A percentile compares a stretch with the other conserved stretches of the same genome.
These are phyloP conservation scores for Botryotinia globosa DNA, from an alignment of 2,329 filamentous ascomycete species.

Conservation along the genomic window DNA sequence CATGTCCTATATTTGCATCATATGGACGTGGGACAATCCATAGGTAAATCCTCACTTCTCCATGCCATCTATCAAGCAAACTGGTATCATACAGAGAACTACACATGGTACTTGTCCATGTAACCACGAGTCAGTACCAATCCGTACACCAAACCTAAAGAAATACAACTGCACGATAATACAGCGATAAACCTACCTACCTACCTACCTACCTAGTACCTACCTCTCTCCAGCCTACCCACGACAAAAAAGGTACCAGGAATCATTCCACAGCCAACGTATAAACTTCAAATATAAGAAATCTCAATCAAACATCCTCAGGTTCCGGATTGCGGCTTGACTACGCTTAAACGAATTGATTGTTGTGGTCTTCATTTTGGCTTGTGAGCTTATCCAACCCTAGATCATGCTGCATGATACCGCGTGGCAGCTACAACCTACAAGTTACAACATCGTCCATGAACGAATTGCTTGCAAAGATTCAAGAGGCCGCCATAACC, in stretches of 20 bases:
- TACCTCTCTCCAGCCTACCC: not conserved
- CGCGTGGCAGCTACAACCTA: slow-evolving; percentile 6
- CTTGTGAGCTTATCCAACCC: not conserved
- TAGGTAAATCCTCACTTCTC: not conserved
- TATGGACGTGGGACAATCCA: not conserved
- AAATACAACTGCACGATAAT: not conserved
- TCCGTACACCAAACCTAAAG: not conserved
- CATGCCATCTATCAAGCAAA: not conserved
- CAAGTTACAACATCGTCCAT: not conserved
- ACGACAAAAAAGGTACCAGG: not conserved
- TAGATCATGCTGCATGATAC: slow-evolving; percentile 2
- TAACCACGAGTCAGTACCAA: not conserved
- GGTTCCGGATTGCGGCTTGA: not conserved
- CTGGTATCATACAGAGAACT: not conserved
- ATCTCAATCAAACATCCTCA: not conserved
- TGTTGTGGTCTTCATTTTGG: no score
- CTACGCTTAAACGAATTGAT: not conserved
- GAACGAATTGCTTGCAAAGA: not conserved
- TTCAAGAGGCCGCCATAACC: not conserved
- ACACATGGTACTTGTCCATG: not conserved
- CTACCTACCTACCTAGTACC: no score
- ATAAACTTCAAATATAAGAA: not conserved
- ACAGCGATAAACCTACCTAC: not conserved
- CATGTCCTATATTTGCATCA: no score
- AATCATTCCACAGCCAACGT: no score